Conservation (phyloP, 2,329 filamentous ascomycete genomes). For the Cylindrodendrum hubeiense region DNA sequence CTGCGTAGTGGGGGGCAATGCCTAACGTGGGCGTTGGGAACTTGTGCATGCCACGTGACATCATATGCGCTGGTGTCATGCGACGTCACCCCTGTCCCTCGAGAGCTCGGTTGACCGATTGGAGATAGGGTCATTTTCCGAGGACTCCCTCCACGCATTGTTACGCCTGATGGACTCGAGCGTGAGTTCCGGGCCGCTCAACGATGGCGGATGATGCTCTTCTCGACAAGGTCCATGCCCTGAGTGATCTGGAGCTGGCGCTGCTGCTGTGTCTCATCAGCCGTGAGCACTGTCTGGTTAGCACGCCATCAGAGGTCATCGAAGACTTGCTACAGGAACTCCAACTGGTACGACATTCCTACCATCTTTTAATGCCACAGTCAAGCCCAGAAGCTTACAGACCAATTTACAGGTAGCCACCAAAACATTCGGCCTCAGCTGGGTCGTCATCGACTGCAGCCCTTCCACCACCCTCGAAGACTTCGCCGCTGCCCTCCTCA, state of each 20-base stretch:
- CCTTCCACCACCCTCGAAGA: constrained; percentile 82
- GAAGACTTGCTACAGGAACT: constrained; percentile 81
- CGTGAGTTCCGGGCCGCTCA: constrained; percentile 35
- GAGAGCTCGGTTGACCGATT: constrained; percentile 14
- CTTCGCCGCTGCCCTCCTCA: constrained; percentile 79
- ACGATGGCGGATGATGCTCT: constrained; percentile 73
- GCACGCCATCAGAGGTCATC: constrained; percentile 73
- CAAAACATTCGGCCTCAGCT: constrained; percentile 79
- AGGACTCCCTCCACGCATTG: background rate
- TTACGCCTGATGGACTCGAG: constrained; percentile 44
- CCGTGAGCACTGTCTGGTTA: constrained; percentile 89
- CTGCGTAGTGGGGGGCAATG: background rate
- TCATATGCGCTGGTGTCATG: constrained; percentile 42
- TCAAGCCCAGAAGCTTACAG: background rate
- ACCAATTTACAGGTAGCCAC: constrained; percentile 66
- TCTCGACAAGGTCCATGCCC: constrained; percentile 77
- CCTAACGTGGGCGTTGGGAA: constrained; percentile 14
- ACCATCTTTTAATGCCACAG: background rate
- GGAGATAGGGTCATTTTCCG: constrained; percentile 22
- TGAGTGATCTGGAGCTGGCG: constrained; percentile 91
- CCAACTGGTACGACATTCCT: constrained; percentile 65
- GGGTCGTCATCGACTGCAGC: constrained; percentile 79
- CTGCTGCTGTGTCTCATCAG: constrained; percentile 84
- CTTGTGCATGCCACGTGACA: constrained; percentile 47
- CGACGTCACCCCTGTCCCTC: constrained; percentile 31